These are phyloP conservation scores for Davidsoniella virescens DNA, from an alignment of 2,329 filamentous ascomycete genomes.

Conservation along the genomic window DNA sequence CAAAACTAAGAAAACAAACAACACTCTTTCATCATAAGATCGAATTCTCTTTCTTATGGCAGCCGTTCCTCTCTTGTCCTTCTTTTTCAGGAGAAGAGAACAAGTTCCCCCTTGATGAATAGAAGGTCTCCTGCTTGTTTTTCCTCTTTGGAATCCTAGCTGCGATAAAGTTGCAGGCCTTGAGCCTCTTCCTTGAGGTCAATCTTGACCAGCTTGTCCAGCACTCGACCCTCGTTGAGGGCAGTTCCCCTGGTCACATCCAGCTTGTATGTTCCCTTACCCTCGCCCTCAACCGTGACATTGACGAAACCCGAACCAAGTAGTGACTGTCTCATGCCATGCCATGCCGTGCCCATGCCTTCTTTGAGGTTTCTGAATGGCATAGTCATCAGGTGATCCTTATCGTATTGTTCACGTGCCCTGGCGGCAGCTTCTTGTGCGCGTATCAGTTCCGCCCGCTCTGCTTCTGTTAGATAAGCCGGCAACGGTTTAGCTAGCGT, in stretches of 20 bases:
- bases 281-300: conserved; percentile 20
- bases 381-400: conserved; percentile 38
- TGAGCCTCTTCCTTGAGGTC: conserved; percentile 3
- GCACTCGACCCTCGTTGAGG: conserved; percentile 39
- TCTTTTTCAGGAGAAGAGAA: neutral
- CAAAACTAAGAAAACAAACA: no score
- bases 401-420: conserved; percentile 32
- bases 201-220: conserved; percentile 35
- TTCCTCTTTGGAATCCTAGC: neutral
- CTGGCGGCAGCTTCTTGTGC: conserved; percentile 24
- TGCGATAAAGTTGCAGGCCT: conserved; percentile 10
- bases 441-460: conserved; percentile 18
- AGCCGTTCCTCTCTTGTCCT: neutral
- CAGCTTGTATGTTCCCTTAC: conserved; percentile 36
- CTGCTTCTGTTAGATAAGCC: conserved; percentile 23
- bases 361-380: conserved; percentile 36
- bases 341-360: conserved; percentile 26
- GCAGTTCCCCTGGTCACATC: conserved; percentile 41
- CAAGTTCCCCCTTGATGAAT: no score
- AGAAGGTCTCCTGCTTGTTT: neutral
- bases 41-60: neutral
- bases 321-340: conserved; percentile 32
- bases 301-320: conserved; percentile 40
- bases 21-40: no score
- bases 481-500: conserved; percentile 24